Base-by-base conservation (phyloP, 371 early-diverging fungal species). In the Lichtheimia ornata region DNA sequence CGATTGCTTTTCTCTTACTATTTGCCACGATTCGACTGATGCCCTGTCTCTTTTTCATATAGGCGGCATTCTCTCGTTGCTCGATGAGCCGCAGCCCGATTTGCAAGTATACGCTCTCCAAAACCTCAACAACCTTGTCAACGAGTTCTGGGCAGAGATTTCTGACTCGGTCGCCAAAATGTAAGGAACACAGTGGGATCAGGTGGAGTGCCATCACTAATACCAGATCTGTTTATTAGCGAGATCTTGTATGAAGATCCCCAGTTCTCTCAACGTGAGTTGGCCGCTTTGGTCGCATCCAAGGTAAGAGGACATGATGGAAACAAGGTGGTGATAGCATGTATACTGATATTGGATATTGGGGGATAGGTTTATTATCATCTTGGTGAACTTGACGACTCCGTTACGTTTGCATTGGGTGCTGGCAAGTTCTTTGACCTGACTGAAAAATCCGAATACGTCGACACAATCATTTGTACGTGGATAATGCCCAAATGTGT, bases 131-230 rank as follows among this genome's bases (percentile, higher is more conserved):
- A 72, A 73, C 13, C 75, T 95, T 59, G 94, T 97, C 52, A 94
- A 95, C 80, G 88, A 90, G 64, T 97, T 97, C 74, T 98, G 99
- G 99, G 91, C 96, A 15, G 99, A 98, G 72, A 94, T 97, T 60
- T 86, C 97, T 28, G 99, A 98, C 70, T 85, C 91, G 11, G 87
- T 97, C 53, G 84, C 95, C 6, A 94, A 94, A 77, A 97, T 97
- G 93, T 94, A 84, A 72, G 79, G 52, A 11, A 14, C 14, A 14
- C 22, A 9, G 5, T 5, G n/a, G 18, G 18, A 47, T 18, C 5
- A 0, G 47, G 47, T 13, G 12, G 41, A 12, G 17, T n/a, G 22
- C 44, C 27, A 18, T 6, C 7, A 13, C 24, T 15, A 41, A 28
- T 44, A 40, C 28, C 40, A 5, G 27, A 14, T 40, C 49, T 53